Percentiles rank a stretch among this genome's conserved stretches.
phyloP scores from a whole-genome alignment of 179 eudicot genomes.

The Sideroxylon spinosum region DNA sequence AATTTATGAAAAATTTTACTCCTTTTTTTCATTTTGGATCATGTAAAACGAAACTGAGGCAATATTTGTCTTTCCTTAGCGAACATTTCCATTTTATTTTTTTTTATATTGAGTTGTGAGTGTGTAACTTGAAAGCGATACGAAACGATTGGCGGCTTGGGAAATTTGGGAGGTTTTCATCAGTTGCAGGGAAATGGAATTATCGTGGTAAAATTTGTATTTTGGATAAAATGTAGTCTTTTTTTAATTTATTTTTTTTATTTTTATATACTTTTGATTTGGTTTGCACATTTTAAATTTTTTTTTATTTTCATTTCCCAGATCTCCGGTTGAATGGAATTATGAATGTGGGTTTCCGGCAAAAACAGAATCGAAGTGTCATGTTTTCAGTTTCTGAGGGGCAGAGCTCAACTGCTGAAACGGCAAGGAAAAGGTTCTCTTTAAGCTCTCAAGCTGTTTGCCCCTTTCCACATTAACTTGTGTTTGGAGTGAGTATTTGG shows the following conservation, averaged over 20 bases:
- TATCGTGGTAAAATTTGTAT: neutral
- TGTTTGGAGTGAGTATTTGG: too few relatives aligned
- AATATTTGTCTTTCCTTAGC: neutral
- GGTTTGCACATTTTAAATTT: neutral
- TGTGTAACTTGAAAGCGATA: neutral
- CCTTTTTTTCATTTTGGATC: neutral
- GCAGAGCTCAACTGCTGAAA: conserved; percentile 10
- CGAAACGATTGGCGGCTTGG: neutral
- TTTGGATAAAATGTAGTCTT: neutral
- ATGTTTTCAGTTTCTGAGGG: conserved; percentile 16
- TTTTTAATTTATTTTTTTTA: too few relatives aligned
- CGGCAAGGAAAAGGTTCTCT: conserved; percentile 18
- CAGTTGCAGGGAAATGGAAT: neutral
- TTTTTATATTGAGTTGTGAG: neutral
- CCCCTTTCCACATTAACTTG: neutral
- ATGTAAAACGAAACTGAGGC: neutral
- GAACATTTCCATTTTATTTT: neutral
- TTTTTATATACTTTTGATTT: neutral
- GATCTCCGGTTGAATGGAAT: neutral
- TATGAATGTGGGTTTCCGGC: neutral
- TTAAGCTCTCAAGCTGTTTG: neutral
- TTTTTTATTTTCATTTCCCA: neutral
- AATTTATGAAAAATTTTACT: neutral
- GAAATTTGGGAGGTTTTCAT: neutral
- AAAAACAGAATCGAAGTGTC: conserved; percentile 6